Evolutionary conservation across 2,329 filamentous ascomycete species (phyloP).

Genomic region (Colletotrichum orbiculare): DNA sequence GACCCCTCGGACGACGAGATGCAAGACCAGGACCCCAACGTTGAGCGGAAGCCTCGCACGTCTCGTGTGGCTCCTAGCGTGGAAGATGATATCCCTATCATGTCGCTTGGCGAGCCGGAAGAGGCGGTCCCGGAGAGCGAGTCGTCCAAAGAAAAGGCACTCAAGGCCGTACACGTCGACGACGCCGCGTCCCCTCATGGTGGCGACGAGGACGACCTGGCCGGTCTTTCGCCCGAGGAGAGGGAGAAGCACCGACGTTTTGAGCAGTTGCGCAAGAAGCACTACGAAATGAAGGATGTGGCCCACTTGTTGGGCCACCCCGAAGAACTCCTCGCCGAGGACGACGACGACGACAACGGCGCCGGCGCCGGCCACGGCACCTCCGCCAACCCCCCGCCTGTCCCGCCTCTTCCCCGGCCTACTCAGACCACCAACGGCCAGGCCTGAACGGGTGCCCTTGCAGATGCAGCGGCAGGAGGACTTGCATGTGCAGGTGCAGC

Average conservation of each 20-base stretch:
- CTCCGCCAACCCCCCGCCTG: slow-evolving; percentile 46
- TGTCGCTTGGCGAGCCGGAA: slow-evolving; percentile 94
- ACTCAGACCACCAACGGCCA: slow-evolving; percentile 34
- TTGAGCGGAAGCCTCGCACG: slow-evolving; percentile 51
- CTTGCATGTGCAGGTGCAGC: not conserved
- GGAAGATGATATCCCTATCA: slow-evolving; percentile 85
- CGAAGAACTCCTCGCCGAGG: slow-evolving; percentile 72
- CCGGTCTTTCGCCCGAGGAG: slow-evolving; percentile 75
- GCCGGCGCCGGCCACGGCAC: slow-evolving; percentile 53
- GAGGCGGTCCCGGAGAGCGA: slow-evolving; percentile 69
- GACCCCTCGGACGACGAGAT: slow-evolving; percentile 84
- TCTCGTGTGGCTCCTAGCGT: slow-evolving; percentile 38
- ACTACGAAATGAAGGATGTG: slow-evolving; percentile 98
- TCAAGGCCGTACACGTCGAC: slow-evolving; percentile 76
- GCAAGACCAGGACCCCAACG: slow-evolving; percentile 67
- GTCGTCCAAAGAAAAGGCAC: slow-evolving; percentile 43
- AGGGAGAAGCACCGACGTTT: slow-evolving; percentile 92
- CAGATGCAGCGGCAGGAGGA: no score
- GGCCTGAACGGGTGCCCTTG: slow-evolving; percentile 20
- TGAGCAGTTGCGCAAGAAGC: slow-evolving; percentile 90
- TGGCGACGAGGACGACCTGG: slow-evolving; percentile 66
- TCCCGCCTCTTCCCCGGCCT: slow-evolving; percentile 56
- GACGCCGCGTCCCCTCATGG: slow-evolving; percentile 64
- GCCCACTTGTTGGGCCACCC: slow-evolving; percentile 86
- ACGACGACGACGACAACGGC: slow-evolving; percentile 59